These are phyloP conservation scores for Eragrostis nindensis DNA, from an alignment of 176 grass and related monocot species.

Conservation along the genomic window DNA sequence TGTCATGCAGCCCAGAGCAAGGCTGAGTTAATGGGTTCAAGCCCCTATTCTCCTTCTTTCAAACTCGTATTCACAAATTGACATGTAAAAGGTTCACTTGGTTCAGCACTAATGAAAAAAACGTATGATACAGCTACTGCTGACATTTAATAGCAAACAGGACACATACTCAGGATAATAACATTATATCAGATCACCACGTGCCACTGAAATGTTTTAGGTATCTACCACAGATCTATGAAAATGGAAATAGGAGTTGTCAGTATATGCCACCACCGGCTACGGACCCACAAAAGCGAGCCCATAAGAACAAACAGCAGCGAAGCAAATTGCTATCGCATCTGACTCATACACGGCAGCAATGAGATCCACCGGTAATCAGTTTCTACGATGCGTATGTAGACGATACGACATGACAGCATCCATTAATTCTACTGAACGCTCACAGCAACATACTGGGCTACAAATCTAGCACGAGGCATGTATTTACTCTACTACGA, in stretches of 20 bases:
- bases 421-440: neutral
- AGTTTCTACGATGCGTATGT: slow-evolving; percentile 32
- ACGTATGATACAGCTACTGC: neutral
- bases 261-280: neutral
- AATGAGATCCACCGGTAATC: slow-evolving; percentile 47
- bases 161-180: no score
- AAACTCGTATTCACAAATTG: neutral
- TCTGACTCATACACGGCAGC: slow-evolving; percentile 28
- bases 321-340: slow-evolving; percentile 16
- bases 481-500: neutral
- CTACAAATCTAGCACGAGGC: no score
- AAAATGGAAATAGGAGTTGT: neutral
- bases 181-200: no score
- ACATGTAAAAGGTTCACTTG: neutral
- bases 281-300: neutral
- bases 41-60: slow-evolving; percentile 38
- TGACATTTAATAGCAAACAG: neutral
- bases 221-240: neutral
- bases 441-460: neutral
- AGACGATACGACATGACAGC: neutral
- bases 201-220: neutral
- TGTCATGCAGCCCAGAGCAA: neutral
- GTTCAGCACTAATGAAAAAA: neutral
- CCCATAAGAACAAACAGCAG: neutral
- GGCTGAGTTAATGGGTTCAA: neutral